phyloP scores from a whole-genome alignment of 176 grass and related monocot species.

The Chrysopogon serrulatus region DNA sequence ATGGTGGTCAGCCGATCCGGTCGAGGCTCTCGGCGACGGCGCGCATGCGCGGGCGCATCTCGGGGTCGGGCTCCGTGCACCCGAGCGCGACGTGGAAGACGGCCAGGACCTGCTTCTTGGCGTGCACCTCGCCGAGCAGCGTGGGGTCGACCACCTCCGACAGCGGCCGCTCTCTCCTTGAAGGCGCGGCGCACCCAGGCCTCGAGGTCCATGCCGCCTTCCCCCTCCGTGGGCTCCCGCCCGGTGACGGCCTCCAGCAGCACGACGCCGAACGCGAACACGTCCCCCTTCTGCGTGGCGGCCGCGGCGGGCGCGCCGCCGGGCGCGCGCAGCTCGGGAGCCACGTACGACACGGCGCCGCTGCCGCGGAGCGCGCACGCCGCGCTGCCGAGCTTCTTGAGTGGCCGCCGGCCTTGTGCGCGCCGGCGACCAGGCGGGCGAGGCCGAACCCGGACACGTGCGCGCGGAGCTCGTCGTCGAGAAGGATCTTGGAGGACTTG shows the following conservation, averaged over 20 bases:
- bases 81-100: conserved; percentile 95
- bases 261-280: conserved; percentile 87
- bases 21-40: conserved; percentile 85
- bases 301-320: conserved; percentile 18
- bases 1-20: conserved; percentile 30
- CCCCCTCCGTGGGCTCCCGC: conserved; percentile 47
- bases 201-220: conserved; percentile 66
- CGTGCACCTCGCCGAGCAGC: conserved; percentile 90
- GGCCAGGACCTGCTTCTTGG: conserved; percentile 94
- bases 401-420: conserved; percentile 44
- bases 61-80: conserved; percentile 77
- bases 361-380: conserved; percentile 34
- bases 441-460: conserved; percentile 90
- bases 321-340: conserved; percentile 60
- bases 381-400: conserved; percentile 51
- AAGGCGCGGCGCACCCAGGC: conserved; percentile 86
- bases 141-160: conserved; percentile 96
- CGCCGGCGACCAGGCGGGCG: conserved; percentile 62
- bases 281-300: conserved; percentile 80
- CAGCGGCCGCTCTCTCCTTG: conserved; percentile 91
- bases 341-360: conserved; percentile 54
- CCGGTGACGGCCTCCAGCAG: conserved; percentile 90
- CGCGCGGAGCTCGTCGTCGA: conserved; percentile 76
- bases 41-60: conserved; percentile 80
- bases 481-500: conserved; percentile 87